A percentile compares a stretch with the other conserved stretches of the same genome.
phyloP scores from a whole-genome alignment of 1,284 basidiomycete species.

The Paramarasmius palmivorus region DNA sequence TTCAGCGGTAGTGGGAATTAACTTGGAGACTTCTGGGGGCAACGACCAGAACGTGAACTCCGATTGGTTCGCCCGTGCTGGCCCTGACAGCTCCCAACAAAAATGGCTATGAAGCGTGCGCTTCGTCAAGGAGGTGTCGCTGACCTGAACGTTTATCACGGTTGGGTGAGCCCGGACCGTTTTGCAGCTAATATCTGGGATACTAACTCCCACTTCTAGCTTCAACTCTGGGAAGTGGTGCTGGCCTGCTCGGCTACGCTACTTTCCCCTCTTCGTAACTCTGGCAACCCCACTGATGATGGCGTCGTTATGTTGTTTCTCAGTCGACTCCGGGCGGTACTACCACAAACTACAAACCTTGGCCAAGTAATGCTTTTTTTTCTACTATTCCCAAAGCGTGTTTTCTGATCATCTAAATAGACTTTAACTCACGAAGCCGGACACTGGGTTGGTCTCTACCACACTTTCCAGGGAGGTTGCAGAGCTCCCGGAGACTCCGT shows the following conservation, averaged over 20 bases:
- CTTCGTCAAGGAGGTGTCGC: conserved; percentile 40
- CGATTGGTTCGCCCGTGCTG: conserved; percentile 42
- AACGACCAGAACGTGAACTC: conserved; percentile 41
- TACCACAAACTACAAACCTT: conserved; percentile 34
- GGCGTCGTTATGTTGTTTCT: conserved; percentile 39
- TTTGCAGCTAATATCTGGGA: background rate
- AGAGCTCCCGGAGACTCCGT: conserved; percentile 47
- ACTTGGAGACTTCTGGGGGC: conserved; percentile 37
- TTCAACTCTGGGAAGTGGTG: no score
- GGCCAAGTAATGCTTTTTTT: conserved; percentile 45
- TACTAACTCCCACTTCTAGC: conserved; percentile 24
- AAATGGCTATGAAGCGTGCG: conserved; percentile 44
- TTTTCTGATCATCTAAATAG: no score
- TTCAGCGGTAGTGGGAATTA: conserved; percentile 37
- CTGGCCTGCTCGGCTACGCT: conserved; percentile 38
- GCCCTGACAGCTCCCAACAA: conserved; percentile 35
- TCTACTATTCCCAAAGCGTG: no score
- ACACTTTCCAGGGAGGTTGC: conserved; percentile 63
- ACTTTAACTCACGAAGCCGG: conserved; percentile 59
- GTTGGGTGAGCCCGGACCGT: conserved; percentile 29
- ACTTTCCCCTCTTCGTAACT: conserved; percentile 39
- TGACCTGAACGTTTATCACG: conserved; percentile 48
- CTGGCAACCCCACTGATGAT: conserved; percentile 30
- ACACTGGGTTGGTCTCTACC: conserved; percentile 60
- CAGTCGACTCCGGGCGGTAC: conserved; percentile 38